Base-by-base conservation (phyloP, 306 rosid genomes). In the Arachis hypogaea region DNA sequence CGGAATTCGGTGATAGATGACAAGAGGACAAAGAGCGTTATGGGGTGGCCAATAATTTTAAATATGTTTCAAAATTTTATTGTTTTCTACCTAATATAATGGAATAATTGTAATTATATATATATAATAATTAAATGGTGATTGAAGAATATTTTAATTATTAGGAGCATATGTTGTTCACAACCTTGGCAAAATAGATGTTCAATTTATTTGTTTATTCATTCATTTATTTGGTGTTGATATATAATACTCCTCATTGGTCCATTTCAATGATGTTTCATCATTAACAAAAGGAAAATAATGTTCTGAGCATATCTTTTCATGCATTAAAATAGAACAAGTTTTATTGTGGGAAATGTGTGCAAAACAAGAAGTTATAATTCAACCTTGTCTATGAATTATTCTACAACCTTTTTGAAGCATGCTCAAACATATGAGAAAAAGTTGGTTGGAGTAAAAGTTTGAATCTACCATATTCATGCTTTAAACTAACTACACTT, bases 21-120 rank as follows among this genome's bases (percentile, higher is more conserved):
- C 30, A 69, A 3, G 11, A 51, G 1, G 63, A 69, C 70, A 52
- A 33, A 69, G 44, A 69, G 58, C 28, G 9, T 22, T 22, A n/a
- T 38, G 29, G 78, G 68, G 62, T 57, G 69, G 47, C 40, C 44
- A 57, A 28, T 59, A 57, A 28, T 59, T 71, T 78, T 54, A 77
- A 2, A 42, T 46, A 49, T 66, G 11, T 7, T 61, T 71, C 29
- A 38, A 57, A 66, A 3, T 28, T 7, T 54, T 9, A 63, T 41
- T 69, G 57, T 69, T 75, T 75, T 12, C 47, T 63, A 8, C 47
- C 80, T 57, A 56, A 61, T 22, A 22, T 57, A 56, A 33, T 74
- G 67, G 79, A 74, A 28, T 42, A 63, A 57, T 6, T 63, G 56
- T 64, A 52, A 45, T 66, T 2, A 33, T 33, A 33, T 33, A 33